These are phyloP conservation scores for Volvox reticuliferus DNA, from an alignment of 139 green algal genomes.

Conservation along the genomic window DNA sequence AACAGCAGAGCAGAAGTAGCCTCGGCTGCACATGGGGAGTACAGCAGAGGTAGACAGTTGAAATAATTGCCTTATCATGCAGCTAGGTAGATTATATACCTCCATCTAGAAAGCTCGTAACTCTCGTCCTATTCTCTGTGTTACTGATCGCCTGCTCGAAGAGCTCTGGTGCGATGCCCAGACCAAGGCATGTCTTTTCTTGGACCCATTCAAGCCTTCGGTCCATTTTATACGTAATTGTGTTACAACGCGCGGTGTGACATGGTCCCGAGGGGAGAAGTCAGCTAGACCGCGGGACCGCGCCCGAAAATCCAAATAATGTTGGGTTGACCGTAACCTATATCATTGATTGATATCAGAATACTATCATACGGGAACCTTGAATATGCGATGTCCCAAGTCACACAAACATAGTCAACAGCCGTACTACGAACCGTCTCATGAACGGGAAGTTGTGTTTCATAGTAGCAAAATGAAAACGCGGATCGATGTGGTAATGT, in stretches of 20 bases:
- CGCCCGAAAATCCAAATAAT: no score
- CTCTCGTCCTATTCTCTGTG: slow-evolving; percentile 3
- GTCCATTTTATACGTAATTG: slow-evolving; percentile 21
- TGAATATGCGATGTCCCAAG: no score
- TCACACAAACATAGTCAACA: no score
- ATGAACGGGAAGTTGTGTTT: no score
- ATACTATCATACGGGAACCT: no score
- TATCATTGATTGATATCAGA: no score
- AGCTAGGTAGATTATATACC: slow-evolving; percentile 17
- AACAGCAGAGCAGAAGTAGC: slow-evolving; percentile 53
- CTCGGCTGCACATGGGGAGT: background rate
- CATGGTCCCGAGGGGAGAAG: background rate
- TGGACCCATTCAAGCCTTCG: slow-evolving; percentile 54
- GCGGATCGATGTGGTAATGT: no score
- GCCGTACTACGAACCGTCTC: no score
- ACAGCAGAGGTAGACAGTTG: background rate
- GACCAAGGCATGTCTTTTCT: slow-evolving; percentile 52
- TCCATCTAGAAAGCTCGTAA: slow-evolving; percentile 61
- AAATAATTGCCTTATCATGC: background rate
- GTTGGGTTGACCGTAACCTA: no score
- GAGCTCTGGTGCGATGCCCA: slow-evolving; percentile 43
- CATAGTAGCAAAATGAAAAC: no score
- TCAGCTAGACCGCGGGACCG: slow-evolving; percentile 4
- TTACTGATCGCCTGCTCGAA: slow-evolving; percentile 48
- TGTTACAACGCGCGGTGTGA: background rate